Conservation (phyloP, 208 protist genomes). For the Wallacemonas sp. region DNA sequence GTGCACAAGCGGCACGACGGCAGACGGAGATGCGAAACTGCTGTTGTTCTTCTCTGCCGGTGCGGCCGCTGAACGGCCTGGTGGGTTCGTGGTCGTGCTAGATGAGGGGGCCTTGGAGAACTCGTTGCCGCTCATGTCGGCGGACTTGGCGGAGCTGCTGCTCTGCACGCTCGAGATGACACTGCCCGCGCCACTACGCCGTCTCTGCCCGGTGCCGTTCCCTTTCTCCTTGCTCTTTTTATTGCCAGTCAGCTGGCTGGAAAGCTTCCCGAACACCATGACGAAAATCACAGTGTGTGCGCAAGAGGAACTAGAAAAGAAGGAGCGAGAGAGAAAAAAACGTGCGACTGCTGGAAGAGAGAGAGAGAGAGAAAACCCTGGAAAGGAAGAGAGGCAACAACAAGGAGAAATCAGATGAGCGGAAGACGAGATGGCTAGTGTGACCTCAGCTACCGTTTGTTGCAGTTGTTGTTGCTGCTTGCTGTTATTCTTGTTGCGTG, state of each 20-base stretch:
- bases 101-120: background rate
- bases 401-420: conserved; percentile 5
- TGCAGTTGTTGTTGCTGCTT: background rate
- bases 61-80: background rate
- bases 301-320: conserved; percentile 3
- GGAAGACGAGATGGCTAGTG: background rate
- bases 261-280: conserved; percentile 14
- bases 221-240: background rate
- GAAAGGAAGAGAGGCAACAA: conserved; percentile 17
- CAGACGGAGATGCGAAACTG: too few relatives aligned
- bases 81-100: background rate
- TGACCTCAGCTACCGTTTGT: background rate
- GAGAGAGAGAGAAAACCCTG: background rate
- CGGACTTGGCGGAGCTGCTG: background rate
- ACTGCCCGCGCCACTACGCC: background rate
- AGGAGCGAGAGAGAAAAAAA: conserved; percentile 3
- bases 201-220: background rate
- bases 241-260: conserved; percentile 9
- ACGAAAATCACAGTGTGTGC: too few relatives aligned
- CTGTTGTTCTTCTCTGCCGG: too few relatives aligned
- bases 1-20: too few relatives aligned
- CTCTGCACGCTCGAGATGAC: background rate
- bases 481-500: background rate
- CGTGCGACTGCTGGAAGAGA: background rate
- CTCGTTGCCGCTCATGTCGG: background rate